phyloP scores from a whole-genome alignment of 2,329 filamentous ascomycete genomes.

The Dendryphion nanum region DNA sequence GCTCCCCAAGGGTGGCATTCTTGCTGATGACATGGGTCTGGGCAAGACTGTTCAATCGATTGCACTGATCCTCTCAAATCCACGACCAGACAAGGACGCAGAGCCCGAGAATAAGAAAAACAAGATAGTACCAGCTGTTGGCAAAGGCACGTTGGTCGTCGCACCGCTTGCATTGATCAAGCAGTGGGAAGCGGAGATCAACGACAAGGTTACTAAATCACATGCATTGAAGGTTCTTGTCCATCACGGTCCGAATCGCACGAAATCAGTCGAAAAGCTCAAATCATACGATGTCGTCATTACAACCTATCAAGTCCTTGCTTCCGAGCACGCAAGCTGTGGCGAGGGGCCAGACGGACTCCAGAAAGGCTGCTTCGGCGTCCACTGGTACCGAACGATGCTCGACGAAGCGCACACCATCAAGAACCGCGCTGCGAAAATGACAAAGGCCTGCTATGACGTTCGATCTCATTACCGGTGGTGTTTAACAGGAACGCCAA shows the following conservation, averaged over 20 bases:
- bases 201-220: conserved; percentile 69
- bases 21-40: conserved; percentile 96
- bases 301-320: conserved; percentile 93
- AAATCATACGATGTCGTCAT: conserved; percentile 91
- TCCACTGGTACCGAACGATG: conserved; percentile 94
- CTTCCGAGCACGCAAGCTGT: conserved; percentile 79
- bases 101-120: conserved; percentile 54
- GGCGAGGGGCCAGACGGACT: conserved; percentile 59
- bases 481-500: conserved; percentile 93
- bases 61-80: conserved; percentile 80
- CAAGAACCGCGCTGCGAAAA: conserved; percentile 96
- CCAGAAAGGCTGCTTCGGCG: conserved; percentile 81
- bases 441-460: conserved; percentile 87
- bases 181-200: conserved; percentile 95
- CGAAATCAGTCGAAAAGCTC: conserved; percentile 74
- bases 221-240: conserved; percentile 79
- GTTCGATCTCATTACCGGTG: conserved; percentile 85
- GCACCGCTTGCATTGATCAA: conserved; percentile 92
- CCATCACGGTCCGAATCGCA: conserved; percentile 84
- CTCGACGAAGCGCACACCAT: conserved; percentile 97
- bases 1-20: conserved; percentile 86
- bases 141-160: conserved; percentile 84
- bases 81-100: conserved; percentile 58
- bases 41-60: conserved; percentile 97
- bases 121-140: conserved; percentile 66